Base-by-base conservation (phyloP, 2,329 filamentous ascomycete genomes). In the Xylariales sp. region DNA sequence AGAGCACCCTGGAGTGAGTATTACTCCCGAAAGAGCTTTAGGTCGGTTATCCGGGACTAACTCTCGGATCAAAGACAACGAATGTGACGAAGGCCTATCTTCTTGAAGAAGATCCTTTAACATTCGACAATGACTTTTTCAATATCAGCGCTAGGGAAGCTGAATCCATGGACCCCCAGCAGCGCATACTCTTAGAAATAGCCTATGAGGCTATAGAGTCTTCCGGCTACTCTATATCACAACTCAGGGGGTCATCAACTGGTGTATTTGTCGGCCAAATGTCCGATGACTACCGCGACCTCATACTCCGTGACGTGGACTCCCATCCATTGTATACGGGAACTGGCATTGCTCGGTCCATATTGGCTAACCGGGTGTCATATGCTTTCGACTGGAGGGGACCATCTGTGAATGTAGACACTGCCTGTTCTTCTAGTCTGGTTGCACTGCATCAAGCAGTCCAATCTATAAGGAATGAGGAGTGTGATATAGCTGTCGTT, bases 41-140 rank as follows among this genome's bases (percentile, higher is more conserved):
- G 23, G 23, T 23, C 23, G 23, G 23, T 23, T 23, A 23, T 23
- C 23, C 23, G 10, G 52, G 39, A 3, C 12, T 5, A 39, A 8
- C 14, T 54, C n/a, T 48, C n/a, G 16, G 32, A n/a, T 54, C 75
- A 75, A 1, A 78, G 79, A 57, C 58, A 48, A 8, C 32, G 7
- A 64, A 64, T 16, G 45, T 64, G 0, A 46, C 8, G 3, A 43
- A 34, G 12, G 45, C 55, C 3, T 58, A 58, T 16, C 45, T 61
- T 30, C 63, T 65, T 3, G 56, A 65, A 7, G 63, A 54, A 9
- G 56, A 65, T 18, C 16, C 7, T 32, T 10, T 34, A 7, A 16
- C n/a, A 5, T 68, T 68, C 16, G 65, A 68, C 9, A n/a, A 32
- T 30, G 23, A 50, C 14, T 68, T 68, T n/a, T 68, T 68, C 45